Evolutionary conservation across 2,329 filamentous ascomycete genomes (phyloP).

Genomic region (Pestalotiopsis sp.): DNA sequence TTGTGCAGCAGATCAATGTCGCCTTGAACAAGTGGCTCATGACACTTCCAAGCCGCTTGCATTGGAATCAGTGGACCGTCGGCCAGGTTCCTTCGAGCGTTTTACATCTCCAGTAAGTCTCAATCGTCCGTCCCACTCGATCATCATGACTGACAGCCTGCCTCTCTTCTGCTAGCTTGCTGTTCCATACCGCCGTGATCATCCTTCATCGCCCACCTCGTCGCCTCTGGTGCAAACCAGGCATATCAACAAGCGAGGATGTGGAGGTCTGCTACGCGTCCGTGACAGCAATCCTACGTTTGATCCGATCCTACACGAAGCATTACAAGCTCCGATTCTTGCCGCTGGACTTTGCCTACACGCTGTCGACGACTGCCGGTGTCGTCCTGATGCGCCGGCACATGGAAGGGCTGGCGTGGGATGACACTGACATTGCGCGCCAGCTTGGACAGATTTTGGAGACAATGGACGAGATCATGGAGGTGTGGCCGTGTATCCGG

Average conservation of each 20-base stretch:
- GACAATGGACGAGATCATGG: constrained; percentile 53
- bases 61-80: too few relatives aligned
- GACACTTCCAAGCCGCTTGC: too few relatives aligned
- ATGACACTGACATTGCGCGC: constrained; percentile 48
- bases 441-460: constrained; percentile 50
- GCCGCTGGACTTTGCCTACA: constrained; percentile 34
- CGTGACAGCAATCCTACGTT: constrained; percentile 44
- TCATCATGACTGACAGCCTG: too few relatives aligned
- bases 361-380: constrained; percentile 48
- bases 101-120: too few relatives aligned
- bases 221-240: constrained; percentile 42
- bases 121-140: too few relatives aligned
- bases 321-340: constrained; percentile 46
- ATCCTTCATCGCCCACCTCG: constrained; percentile 52
- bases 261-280: constrained; percentile 54
- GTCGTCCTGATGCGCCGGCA: constrained; percentile 49
- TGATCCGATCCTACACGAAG: constrained; percentile 45
- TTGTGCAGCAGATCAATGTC: too few relatives aligned
- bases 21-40: too few relatives aligned
- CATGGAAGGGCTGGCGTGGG: constrained; percentile 40
- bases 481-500: constrained; percentile 47
- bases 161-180: constrained; percentile 32
- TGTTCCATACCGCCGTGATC: constrained; percentile 55
- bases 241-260: constrained; percentile 43
- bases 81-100: too few relatives aligned